phyloP scores from a whole-genome alignment of 345 rosid genomes.

The Ceriops decandra region DNA sequence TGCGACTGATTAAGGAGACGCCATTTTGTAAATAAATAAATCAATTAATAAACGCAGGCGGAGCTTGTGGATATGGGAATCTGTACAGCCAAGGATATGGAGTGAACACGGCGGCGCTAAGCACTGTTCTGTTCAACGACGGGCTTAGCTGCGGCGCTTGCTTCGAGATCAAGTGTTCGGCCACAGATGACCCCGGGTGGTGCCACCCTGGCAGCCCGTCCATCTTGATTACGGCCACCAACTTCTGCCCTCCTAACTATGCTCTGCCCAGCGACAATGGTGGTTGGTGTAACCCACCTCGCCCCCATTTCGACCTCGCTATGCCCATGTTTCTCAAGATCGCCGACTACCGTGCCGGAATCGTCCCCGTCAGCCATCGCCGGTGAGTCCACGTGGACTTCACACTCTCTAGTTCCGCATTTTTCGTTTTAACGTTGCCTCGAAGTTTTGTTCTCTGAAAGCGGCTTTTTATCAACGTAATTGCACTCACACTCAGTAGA shows the following conservation, averaged over 20 bases:
- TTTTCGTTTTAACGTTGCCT: not conserved
- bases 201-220: conserved; percentile 51
- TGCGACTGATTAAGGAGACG: not conserved
- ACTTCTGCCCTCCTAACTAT: conserved; percentile 76
- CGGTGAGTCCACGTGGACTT: conserved; percentile 28
- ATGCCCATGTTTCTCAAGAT: conserved; percentile 74
- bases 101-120: conserved; percentile 58
- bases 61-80: conserved; percentile 82
- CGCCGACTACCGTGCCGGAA: conserved; percentile 64
- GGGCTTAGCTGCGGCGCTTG: conserved; percentile 67
- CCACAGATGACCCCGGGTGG: conserved; percentile 52
- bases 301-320: conserved; percentile 68
- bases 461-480: no score
- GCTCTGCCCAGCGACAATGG: conserved; percentile 62
- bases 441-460: no score
- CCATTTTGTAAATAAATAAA: not conserved
- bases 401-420: not conserved
- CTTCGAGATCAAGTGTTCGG: conserved; percentile 58
- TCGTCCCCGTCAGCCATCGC: conserved; percentile 60
- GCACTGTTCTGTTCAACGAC: conserved; percentile 62
- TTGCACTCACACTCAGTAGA: no score
- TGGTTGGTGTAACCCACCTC: conserved; percentile 83
- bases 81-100: conserved; percentile 63
- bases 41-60: conserved; percentile 37
- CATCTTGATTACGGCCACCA: conserved; percentile 67